Conservation (phyloP, 192 early-diverging fungal genomes). For the Gamsiella multidivaricata region DNA sequence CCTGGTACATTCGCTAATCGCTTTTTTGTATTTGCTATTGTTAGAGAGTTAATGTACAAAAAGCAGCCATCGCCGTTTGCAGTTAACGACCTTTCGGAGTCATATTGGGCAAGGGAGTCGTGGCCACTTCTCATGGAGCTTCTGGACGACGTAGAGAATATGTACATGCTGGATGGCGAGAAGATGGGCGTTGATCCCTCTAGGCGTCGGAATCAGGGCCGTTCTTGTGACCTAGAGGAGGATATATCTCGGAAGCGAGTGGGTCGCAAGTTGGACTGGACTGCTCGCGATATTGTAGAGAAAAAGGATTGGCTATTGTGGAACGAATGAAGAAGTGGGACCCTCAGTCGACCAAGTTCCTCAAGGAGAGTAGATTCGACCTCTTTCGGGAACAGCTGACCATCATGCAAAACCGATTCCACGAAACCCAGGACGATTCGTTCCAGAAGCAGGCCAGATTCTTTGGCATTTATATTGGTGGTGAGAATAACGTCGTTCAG, state of each 20-base stretch:
- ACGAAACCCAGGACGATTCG: neutral
- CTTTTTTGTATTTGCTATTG: too few relatives aligned
- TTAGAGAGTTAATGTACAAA: too few relatives aligned
- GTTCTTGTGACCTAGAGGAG: neutral
- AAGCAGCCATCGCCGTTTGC: slow-evolving; percentile 15
- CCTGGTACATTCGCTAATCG: too few relatives aligned
- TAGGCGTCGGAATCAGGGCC: neutral
- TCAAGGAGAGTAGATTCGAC: slow-evolving; percentile 5
- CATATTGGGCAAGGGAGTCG: slow-evolving; percentile 9
- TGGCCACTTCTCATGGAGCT: slow-evolving; percentile 8
- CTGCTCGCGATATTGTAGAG: slow-evolving; percentile 1
- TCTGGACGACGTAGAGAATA: slow-evolving; percentile 12
- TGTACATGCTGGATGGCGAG: slow-evolving; percentile 20
- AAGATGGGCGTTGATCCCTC: slow-evolving; percentile 15
- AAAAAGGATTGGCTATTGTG: slow-evolving; percentile 13
- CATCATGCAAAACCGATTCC: slow-evolving; percentile 1
- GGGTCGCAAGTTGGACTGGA: too few relatives aligned
- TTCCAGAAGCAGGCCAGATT: neutral
- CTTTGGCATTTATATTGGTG: neutral
- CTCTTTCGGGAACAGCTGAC: slow-evolving; percentile 11
- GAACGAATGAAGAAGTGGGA: slow-evolving; percentile 19
- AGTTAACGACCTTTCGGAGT: slow-evolving; percentile 11
- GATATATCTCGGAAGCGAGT: too few relatives aligned
- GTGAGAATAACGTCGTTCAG: neutral
- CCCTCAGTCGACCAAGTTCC: slow-evolving; percentile 14